These are phyloP conservation scores for Didymella sp. DNA, from an alignment of 2,329 filamentous ascomycete genomes.

Conservation along the genomic window DNA sequence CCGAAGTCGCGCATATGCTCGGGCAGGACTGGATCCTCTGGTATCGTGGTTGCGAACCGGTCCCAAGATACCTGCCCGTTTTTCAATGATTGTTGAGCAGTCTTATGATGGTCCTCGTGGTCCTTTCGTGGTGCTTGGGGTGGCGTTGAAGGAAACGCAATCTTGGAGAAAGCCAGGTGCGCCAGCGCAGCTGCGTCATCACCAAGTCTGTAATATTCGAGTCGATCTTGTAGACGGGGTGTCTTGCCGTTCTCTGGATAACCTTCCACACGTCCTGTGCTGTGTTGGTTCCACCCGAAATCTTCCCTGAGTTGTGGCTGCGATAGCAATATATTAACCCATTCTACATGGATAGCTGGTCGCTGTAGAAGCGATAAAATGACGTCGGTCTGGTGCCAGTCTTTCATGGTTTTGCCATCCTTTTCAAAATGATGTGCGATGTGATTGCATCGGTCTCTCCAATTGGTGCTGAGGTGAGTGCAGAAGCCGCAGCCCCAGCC, in stretches of 20 bases:
- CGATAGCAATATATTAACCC: slow-evolving; percentile 50
- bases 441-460: slow-evolving; percentile 70
- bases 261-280: slow-evolving; percentile 40
- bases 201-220: slow-evolving; percentile 35
- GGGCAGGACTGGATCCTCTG: slow-evolving; percentile 17
- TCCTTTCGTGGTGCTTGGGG: slow-evolving; percentile 28
- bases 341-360: slow-evolving; percentile 63
- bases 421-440: slow-evolving; percentile 69
- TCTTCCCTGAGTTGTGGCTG: slow-evolving; percentile 21
- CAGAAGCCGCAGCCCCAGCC: slow-evolving; percentile 74
- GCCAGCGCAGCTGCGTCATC: slow-evolving; percentile 32
- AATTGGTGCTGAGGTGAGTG: slow-evolving; percentile 65
- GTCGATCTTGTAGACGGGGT: slow-evolving; percentile 38
- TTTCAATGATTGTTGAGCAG: slow-evolving; percentile 6
- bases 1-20: slow-evolving; percentile 7
- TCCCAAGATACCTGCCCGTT: slow-evolving; percentile 5
- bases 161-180: slow-evolving; percentile 29
- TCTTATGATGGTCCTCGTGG: slow-evolving; percentile 5
- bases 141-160: slow-evolving; percentile 15
- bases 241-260: slow-evolving; percentile 32
- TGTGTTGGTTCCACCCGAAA: slow-evolving; percentile 35
- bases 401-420: slow-evolving; percentile 59
- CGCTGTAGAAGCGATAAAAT: slow-evolving; percentile 71
- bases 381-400: slow-evolving; percentile 71
- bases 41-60: slow-evolving; percentile 15